A percentile compares a stretch with the other conserved stretches of the same genome.
These are phyloP conservation scores for Fragilaria crotonensis DNA, from an alignment of 108 stramenopile species.

Conservation along the genomic window DNA sequence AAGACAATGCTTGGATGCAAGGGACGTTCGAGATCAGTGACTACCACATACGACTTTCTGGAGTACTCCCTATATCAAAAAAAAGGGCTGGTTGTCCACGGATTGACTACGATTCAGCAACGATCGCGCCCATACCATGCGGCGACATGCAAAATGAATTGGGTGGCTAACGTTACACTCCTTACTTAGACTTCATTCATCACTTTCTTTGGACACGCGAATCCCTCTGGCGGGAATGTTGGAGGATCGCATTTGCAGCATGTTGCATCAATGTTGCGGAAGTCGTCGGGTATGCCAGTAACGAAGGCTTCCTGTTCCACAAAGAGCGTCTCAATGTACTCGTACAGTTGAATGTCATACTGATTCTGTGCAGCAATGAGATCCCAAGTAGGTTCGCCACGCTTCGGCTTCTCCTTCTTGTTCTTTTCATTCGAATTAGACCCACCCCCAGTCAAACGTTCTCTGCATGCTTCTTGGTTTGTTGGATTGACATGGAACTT, in stretches of 20 bases:
- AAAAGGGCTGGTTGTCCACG: too few species aligned
- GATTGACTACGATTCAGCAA: too few species aligned
- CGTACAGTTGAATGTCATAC: slow-evolving; percentile 45
- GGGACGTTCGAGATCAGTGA: too few species aligned
- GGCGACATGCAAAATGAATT: too few species aligned
- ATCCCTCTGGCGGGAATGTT: slow-evolving; percentile 44
- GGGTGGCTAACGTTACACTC: too few species aligned
- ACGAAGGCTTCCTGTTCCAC: slow-evolving; percentile 44
- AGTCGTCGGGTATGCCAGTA: slow-evolving; percentile 31
- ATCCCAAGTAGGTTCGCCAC: slow-evolving; percentile 35
- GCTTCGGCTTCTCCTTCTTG: slow-evolving; percentile 34
- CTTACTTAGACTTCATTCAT: too few species aligned
- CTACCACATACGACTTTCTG: too few species aligned
- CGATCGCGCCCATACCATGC: too few species aligned
- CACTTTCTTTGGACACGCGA: slow-evolving; percentile 35
- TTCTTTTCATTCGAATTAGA: slow-evolving; percentile 46
- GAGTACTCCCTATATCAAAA: too few species aligned
- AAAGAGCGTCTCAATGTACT: slow-evolving; percentile 38
- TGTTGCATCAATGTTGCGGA: slow-evolving; percentile 32
- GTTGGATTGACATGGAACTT: slow-evolving; percentile 37
- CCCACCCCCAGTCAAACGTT: slow-evolving; percentile 31
- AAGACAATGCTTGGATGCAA: too few species aligned
- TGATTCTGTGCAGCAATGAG: slow-evolving; percentile 40
- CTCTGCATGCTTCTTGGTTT: slow-evolving; percentile 39
- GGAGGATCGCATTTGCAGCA: slow-evolving; percentile 50